phyloP scores from a whole-genome alignment of 1,139 yeast genomes.

The Kodamaea derodonti region DNA sequence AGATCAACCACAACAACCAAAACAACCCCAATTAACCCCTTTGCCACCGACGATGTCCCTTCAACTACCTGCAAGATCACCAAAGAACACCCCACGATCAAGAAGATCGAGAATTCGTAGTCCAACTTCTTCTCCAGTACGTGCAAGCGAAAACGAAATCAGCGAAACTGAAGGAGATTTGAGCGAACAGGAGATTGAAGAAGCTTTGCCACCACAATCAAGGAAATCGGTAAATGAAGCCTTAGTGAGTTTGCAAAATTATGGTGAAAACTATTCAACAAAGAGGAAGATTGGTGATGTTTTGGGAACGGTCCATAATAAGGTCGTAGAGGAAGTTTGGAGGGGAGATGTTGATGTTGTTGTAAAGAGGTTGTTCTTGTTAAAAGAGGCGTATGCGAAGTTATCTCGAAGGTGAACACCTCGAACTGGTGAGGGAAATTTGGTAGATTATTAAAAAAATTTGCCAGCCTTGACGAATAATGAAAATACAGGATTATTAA shows the following conservation, averaged over 20 bases:
- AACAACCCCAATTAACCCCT: background rate
- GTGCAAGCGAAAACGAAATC: background rate
- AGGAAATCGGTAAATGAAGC: conserved; percentile 7
- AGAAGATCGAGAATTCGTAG: background rate
- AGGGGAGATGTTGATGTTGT: conserved; percentile 21
- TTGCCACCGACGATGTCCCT: background rate
- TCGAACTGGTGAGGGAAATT: too few relatives aligned
- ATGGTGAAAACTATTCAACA: conserved; percentile 6
- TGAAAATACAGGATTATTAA: too few relatives aligned
- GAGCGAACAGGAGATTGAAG: background rate
- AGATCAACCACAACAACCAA: background rate
- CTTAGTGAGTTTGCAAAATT: conserved; percentile 9
- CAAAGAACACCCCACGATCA: background rate
- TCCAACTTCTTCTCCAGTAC: background rate
- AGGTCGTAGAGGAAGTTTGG: conserved; percentile 21
- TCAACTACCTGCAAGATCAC: background rate
- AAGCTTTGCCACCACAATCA: background rate
- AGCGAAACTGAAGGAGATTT: too few relatives aligned
- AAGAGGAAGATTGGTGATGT: conserved; percentile 1
- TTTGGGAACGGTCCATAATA: conserved; percentile 3
- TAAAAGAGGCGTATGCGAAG: conserved; percentile 26
- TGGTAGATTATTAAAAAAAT: too few relatives aligned
- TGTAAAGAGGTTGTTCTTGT: conserved; percentile 25
- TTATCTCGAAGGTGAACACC: background rate
- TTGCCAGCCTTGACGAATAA: too few relatives aligned